Percentiles rank a stretch among this genome's conserved stretches.
These are phyloP conservation scores for Pichia scutulata DNA, from an alignment of 805 yeast genomes.

Conservation along the genomic window DNA sequence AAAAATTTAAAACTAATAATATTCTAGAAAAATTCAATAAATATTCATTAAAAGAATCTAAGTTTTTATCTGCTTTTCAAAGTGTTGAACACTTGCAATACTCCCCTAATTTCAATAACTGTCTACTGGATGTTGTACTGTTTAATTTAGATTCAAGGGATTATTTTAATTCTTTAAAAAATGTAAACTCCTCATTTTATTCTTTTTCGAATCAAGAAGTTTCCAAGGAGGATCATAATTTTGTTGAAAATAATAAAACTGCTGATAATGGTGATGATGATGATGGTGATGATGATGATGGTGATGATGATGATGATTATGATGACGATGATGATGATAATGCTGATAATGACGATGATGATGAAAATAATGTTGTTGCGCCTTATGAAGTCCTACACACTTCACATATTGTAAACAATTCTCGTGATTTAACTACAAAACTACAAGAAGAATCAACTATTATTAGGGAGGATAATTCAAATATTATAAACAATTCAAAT, in stretches of 20 bases:
- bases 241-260: neutral
- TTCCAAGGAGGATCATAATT: neutral
- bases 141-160: conserved; percentile 1
- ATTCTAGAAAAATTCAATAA: neutral
- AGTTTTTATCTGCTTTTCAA: conserved; percentile 19
- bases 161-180: neutral
- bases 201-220: neutral
- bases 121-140: neutral
- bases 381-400: neutral
- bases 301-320: neutral
- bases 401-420: neutral
- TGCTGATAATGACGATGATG: neutral
- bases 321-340: neutral
- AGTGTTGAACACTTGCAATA: conserved; percentile 14
- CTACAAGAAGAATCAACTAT: conserved; percentile 6
- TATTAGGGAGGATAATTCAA: neutral
- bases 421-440: neutral
- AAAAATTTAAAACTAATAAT: conserved; percentile 4
- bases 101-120: conserved; percentile 6
- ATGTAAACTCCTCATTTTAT: neutral
- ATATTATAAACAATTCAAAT: neutral
- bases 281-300: neutral
- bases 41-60: neutral
- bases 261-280: conserved; percentile 6
- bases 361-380: neutral